phyloP scores from a whole-genome alignment of 805 yeast genomes.

The Vanderwaltozyma tropicalis region DNA sequence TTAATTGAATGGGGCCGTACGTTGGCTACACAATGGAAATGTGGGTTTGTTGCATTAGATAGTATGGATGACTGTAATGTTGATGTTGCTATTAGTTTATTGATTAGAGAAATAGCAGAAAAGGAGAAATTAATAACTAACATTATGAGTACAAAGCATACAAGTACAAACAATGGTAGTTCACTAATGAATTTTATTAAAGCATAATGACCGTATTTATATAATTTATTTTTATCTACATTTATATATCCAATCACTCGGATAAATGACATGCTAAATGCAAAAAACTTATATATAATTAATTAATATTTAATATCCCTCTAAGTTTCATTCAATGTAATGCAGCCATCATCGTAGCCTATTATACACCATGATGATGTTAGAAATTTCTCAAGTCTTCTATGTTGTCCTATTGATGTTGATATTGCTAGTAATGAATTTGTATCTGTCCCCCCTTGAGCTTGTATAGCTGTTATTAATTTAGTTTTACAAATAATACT shows the following conservation, averaged over 20 bases:
- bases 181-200: constrained; percentile 2
- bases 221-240: too few relatives aligned
- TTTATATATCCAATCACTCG: too few relatives aligned
- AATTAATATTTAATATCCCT: too few relatives aligned
- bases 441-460: neutral
- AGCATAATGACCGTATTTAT: neutral
- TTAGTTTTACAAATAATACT: neutral
- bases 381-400: constrained; percentile 11
- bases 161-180: neutral
- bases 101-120: constrained; percentile 53
- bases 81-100: constrained; percentile 46
- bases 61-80: constrained; percentile 39
- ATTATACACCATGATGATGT: constrained; percentile 20
- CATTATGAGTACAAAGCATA: neutral
- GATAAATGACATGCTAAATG: too few relatives aligned
- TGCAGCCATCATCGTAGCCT: constrained; percentile 26
- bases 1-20: constrained; percentile 47
- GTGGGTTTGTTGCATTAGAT: constrained; percentile 58
- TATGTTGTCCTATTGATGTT: constrained; percentile 6
- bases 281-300: too few relatives aligned
- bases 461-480: neutral
- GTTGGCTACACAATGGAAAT: constrained; percentile 50
- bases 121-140: constrained; percentile 21
- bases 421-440: neutral
- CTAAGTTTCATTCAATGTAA: constrained; percentile 8